Conservation (phyloP, 2,329 filamentous ascomycete species). For the Seiridium unicorne region DNA sequence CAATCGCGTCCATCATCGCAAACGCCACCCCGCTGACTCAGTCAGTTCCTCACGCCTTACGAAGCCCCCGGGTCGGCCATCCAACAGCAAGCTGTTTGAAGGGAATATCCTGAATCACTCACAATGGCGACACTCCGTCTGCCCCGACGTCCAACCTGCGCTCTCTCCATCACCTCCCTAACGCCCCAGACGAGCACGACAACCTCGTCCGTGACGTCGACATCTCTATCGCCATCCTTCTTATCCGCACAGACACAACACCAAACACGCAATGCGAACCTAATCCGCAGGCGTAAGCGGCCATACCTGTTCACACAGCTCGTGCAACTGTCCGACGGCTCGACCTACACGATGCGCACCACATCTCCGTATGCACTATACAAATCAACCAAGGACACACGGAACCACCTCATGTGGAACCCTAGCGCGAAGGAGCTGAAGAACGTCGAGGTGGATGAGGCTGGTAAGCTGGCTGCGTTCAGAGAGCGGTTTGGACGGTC, state of each 20-base stretch:
- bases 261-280: slow-evolving; percentile 78
- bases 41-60: no score
- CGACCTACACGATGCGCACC: slow-evolving; percentile 76
- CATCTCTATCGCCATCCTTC: neutral
- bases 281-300: slow-evolving; percentile 82
- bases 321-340: slow-evolving; percentile 87
- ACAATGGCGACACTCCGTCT: slow-evolving; percentile 11
- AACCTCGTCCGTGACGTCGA: neutral
- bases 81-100: no score
- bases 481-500: slow-evolving; percentile 77
- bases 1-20: no score
- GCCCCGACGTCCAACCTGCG: slow-evolving; percentile 9
- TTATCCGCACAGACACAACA: slow-evolving; percentile 23
- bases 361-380: slow-evolving; percentile 66
- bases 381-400: slow-evolving; percentile 72
- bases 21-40: no score
- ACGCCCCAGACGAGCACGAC: slow-evolving; percentile 20
- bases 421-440: slow-evolving; percentile 75
- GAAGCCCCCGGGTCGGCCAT: no score
- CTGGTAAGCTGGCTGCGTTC: slow-evolving; percentile 84
- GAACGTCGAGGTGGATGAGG: slow-evolving; percentile 94
- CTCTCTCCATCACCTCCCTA: slow-evolving; percentile 15
- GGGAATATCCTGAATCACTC: no score
- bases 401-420: slow-evolving; percentile 91
- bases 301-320: slow-evolving; percentile 98